Base-by-base conservation (phyloP, 129 eudicot species). In the Flaveria brownii region DNA sequence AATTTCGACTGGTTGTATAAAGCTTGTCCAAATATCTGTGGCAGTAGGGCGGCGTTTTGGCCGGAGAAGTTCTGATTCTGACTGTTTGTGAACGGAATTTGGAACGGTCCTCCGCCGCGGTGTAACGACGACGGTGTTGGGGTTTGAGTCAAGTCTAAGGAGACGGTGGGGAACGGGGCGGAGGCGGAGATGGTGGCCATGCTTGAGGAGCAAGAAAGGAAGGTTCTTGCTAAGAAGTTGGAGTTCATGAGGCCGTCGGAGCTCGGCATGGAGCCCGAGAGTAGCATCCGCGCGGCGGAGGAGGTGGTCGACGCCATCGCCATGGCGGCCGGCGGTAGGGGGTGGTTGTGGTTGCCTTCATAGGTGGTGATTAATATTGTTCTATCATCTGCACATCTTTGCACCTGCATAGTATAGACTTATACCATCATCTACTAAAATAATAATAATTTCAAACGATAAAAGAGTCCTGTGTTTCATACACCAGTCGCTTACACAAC, bases 301-400 rank as follows among this genome's bases (percentile, higher is more conserved):
- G 89, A 83, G 74, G 98, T 93, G 64, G 96, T 90, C 52, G 98
- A 90, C 2, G 96, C 94, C 98, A 93, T 90, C 20, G 90, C 94
- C 74, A 95, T 90, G 67, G 96, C 98, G 22, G 94, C 82, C n/a
- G 83, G 69, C 0, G 96, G 85, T 10, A 92, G 83, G 6, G 87
- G 89, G 55, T 92, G 98, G 80, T 85, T 86, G 79, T 92, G 98
- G 22, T 86, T 87, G 26, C 96, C 97, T 87, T 92, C 96, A 15
- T 92, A 92, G 14, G 96, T 92, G 9, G 98, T 92, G 76, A 88
- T 88, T 81, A 90, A 67, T 20, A 92, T 86, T 0, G 98, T 86
- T 84, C 83, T 86, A 86, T 92, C 92, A 45, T 90, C 87, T 0
- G 88, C 82, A 74, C 94, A 92, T 70, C 98, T 41, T 88, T 92